These are phyloP conservation scores for Marasmius tenuissimus DNA, from an alignment of 1,284 basidiomycete genomes.

Conservation along the genomic window DNA sequence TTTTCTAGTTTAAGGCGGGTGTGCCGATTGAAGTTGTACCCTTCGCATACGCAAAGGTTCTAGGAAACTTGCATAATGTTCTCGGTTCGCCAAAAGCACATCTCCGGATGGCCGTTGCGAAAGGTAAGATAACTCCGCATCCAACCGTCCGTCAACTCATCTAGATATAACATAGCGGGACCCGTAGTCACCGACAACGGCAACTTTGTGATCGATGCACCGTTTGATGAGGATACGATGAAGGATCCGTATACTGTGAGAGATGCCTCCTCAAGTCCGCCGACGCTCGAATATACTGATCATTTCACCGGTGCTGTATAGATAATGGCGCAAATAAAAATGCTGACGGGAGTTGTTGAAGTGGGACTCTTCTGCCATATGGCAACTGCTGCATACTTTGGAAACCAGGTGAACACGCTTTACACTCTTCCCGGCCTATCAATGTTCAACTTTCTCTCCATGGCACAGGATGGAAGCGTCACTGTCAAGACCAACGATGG, in stretches of 20 bases:
- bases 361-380: slow-evolving; percentile 95
- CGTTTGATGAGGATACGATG: slow-evolving; percentile 75
- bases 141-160: neutral
- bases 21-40: slow-evolving; percentile 96
- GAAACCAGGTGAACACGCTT: slow-evolving; percentile 67
- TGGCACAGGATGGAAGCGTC: slow-evolving; percentile 15
- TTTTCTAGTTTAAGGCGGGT: slow-evolving; percentile 76
- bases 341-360: slow-evolving; percentile 95
- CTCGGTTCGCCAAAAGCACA: slow-evolving; percentile 65
- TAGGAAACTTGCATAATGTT: slow-evolving; percentile 65
- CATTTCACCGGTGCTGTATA: slow-evolving; percentile 29
- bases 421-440: neutral
- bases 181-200: slow-evolving; percentile 97
- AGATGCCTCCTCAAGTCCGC: slow-evolving; percentile 12
- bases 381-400: slow-evolving; percentile 97
- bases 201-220: slow-evolving; percentile 93
- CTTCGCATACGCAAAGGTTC: slow-evolving; percentile 90
- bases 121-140: slow-evolving; percentile 37
- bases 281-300: neutral
- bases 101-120: slow-evolving; percentile 82
- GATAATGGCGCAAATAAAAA: slow-evolving; percentile 77
- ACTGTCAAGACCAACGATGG: slow-evolving; percentile 17
- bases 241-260: slow-evolving; percentile 66
- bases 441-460: neutral
- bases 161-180: slow-evolving; percentile 52